phyloP scores from a whole-genome alignment of 1,284 basidiomycete genomes.

The Naganishia liquefaciens region DNA sequence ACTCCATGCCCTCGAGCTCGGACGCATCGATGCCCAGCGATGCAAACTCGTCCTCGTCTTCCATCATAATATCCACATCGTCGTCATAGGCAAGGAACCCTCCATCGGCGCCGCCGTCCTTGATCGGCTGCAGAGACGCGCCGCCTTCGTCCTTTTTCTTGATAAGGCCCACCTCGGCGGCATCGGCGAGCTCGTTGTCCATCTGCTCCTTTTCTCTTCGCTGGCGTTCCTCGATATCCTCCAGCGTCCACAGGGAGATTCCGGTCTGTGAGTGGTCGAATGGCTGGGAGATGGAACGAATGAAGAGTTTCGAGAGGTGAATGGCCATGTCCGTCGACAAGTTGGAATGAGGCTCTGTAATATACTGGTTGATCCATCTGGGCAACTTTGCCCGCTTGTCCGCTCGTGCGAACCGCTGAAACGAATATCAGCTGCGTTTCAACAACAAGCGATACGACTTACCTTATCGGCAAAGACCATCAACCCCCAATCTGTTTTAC shows the following conservation, averaged over 20 bases:
- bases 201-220: conserved; percentile 46
- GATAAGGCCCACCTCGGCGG: conserved; percentile 36
- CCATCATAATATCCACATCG: conserved; percentile 27
- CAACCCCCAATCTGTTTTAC: conserved; percentile 98
- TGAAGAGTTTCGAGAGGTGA: conserved; percentile 92
- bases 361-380: conserved; percentile 99
- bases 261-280: conserved; percentile 93
- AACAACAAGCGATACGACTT: conserved; percentile 38
- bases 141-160: conserved; percentile 30
- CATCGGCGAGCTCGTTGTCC: conserved; percentile 35
- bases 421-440: neutral
- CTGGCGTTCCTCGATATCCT: conserved; percentile 52
- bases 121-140: neutral
- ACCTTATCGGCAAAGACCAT: conserved; percentile 99
- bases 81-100: conserved; percentile 13
- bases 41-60: conserved; percentile 31
- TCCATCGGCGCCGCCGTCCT: neutral
- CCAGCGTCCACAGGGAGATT: conserved; percentile 83
- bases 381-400: conserved; percentile 97
- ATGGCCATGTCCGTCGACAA: conserved; percentile 98
- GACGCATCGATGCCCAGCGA: conserved; percentile 33
- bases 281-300: conserved; percentile 96
- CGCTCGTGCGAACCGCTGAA: conserved; percentile 87
- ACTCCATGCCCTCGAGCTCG: conserved; percentile 25
- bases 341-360: conserved; percentile 95